Evolutionary conservation across 2,329 filamentous ascomycete genomes (phyloP).

Genomic region (Knufia fluminis): DNA sequence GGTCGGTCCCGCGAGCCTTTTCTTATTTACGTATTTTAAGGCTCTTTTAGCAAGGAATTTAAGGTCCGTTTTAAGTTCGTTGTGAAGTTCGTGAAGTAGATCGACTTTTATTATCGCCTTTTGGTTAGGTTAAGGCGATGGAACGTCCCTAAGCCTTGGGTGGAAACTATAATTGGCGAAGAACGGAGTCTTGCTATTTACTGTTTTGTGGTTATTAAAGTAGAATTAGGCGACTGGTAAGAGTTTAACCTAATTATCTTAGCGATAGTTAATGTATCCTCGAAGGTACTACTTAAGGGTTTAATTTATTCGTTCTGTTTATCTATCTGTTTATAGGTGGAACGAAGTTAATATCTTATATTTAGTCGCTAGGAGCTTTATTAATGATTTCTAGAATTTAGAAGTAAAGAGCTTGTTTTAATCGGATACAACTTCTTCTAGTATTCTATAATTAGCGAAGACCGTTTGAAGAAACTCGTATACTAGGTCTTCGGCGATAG

Average conservation of each 20-base stretch:
- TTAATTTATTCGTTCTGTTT: constrained; percentile 12
- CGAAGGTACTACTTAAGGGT: constrained; percentile 10
- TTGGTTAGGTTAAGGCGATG: background rate
- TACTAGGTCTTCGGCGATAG: constrained; percentile 2
- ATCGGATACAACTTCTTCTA: constrained; percentile 9
- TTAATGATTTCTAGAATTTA: constrained; percentile 9
- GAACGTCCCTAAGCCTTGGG: background rate
- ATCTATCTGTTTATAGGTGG: constrained; percentile 10
- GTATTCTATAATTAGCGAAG: constrained; percentile 9
- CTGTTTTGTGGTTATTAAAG: constrained; percentile 7
- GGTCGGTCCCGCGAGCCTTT: constrained; percentile 10
- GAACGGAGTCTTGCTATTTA: constrained; percentile 9
- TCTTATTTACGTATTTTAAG: constrained; percentile 8
- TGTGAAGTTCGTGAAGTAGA: constrained; percentile 1
- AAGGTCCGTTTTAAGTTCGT: constrained; percentile 8
- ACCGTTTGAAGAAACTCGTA: constrained; percentile 10
- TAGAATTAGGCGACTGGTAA: background rate
- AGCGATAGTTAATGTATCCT: constrained; percentile 8
- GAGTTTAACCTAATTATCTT: constrained; percentile 10
- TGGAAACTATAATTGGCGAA: constrained; percentile 11
- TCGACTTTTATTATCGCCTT: constrained; percentile 4
- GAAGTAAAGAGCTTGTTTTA: constrained; percentile 9
- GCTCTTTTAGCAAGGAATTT: constrained; percentile 6
- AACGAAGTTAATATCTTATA: constrained; percentile 10
- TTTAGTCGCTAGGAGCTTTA: constrained; percentile 5